Evolutionary conservation across 495 filamentous ascomycete genomes (phyloP).

Genomic region (Annulohypoxylon maeteangense): DNA sequence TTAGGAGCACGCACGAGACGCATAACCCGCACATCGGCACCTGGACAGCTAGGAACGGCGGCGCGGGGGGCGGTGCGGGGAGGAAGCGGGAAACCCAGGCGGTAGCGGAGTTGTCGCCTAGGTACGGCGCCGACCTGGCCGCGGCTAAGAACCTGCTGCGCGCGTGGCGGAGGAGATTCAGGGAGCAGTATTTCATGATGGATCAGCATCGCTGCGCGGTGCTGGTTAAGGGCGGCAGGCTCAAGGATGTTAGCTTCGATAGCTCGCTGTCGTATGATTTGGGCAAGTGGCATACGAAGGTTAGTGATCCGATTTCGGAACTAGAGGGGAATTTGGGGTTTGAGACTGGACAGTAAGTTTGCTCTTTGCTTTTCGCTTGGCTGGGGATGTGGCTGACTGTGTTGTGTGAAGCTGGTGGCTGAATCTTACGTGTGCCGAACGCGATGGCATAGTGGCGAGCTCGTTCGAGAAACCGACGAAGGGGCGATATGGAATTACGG

Average conservation of each 20-base stretch:
- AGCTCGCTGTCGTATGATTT: conserved; percentile 28
- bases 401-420: conserved; percentile 59
- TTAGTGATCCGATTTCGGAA: conserved; percentile 40
- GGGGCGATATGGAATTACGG: conserved; percentile 48
- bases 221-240: conserved; percentile 45
- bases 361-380: background rate
- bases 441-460: conserved; percentile 58
- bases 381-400: conserved; percentile 25
- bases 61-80: background rate
- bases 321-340: conserved; percentile 48
- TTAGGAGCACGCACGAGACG: background rate
- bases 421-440: conserved; percentile 57
- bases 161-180: conserved; percentile 53
- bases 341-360: conserved; percentile 49
- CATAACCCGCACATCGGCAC: background rate
- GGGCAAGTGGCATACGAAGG: conserved; percentile 44
- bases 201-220: conserved; percentile 51
- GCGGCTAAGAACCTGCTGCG: conserved; percentile 50
- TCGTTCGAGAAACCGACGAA: conserved; percentile 51
- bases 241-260: conserved; percentile 50
- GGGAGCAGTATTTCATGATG: conserved; percentile 52
- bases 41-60: background rate
- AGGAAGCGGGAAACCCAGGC: background rate
- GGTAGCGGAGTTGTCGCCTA: conserved; percentile 18
- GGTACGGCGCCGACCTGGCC: conserved; percentile 33